Evolutionary conservation across 1,139 yeast species (phyloP), one percentile per base, ranked within the genome.

Genomic region (Pichia sp.): DNA sequence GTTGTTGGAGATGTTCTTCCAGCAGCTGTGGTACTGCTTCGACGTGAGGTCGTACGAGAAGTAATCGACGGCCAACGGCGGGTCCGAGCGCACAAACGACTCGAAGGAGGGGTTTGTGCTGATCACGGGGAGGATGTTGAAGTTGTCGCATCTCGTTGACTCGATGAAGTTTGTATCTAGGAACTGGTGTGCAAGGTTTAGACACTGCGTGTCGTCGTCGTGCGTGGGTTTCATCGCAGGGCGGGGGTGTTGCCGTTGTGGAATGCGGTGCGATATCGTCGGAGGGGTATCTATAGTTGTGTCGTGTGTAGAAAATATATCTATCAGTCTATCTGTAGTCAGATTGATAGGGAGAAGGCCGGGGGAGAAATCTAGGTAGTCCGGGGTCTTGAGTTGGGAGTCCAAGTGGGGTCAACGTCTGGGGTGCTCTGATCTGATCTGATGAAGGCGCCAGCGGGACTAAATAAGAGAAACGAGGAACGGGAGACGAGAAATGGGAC

Each of bases 21-120:
- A 69, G 54, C 72, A 69, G 34, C 54, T 59, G 53, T 58, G 62
- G 46, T 68, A 65, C 49, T 68, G 67, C 40, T 60, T 60, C 11
- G 63, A 62, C 0, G 69, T 60, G 45, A 69, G 59, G 10, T 56
- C 54, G 26, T 59, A 57, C 8, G 69, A 63, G 44, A 68, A 67
- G 44, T 67, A 69, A 52, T 69, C 72, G 16, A 68, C 71, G 5
- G 68, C 68, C 26, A 54, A 45, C 5, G 68, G 67, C 1, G 65
- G 59, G 15, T 55, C 57, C 1, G 57, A n/a, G 5, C 52, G 47
- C 1, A 55, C 50, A n/a, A 59, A 49, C 8, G 58, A 49, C 5
- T 49, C 53, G 6, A 30, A 44, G 2, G 23, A 15, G 13, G 61
- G 58, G 16, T 56, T 56, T 2, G 63, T 59, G 5, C 63, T 59